Conservation (phyloP, 2,329 filamentous ascomycete genomes). For the Apiospora sp. region DNA sequence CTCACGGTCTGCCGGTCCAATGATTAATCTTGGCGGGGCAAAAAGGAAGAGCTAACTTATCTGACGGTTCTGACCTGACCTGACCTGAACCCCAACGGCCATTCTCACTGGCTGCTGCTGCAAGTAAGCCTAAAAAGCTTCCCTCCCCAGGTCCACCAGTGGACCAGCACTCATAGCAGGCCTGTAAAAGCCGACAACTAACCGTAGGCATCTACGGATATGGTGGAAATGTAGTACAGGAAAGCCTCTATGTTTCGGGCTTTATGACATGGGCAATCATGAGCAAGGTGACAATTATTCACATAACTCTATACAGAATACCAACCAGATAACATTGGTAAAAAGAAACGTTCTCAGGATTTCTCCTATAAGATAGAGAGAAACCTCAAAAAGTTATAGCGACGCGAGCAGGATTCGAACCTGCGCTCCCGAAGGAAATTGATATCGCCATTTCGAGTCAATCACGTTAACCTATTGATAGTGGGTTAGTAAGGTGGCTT, state of each 20-base stretch:
- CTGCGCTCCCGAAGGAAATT: conserved; percentile 39
- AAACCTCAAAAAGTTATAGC: conserved; percentile 26
- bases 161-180: background rate
- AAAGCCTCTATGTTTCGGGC: background rate
- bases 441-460: conserved; percentile 35
- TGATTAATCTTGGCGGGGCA: conserved; percentile 21
- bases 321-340: background rate
- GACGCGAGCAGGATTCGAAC: conserved; percentile 40
- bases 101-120: conserved; percentile 1
- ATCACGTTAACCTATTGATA: conserved; percentile 10
- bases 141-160: background rate
- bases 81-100: background rate
- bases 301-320: too few species aligned
- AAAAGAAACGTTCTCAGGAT: background rate
- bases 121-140: background rate
- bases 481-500: background rate
- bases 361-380: background rate
- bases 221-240: background rate
- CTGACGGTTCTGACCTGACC: background rate
- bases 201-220: background rate
- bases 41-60: background rate
- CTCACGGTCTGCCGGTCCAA: conserved; percentile 10
- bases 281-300: too few species aligned
- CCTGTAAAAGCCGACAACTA: background rate
- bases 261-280: background rate